Evolutionary conservation across 805 yeast genomes (phyloP), one percentile per base, ranked within the genome.

Genomic region (Candida golubevii): DNA sequence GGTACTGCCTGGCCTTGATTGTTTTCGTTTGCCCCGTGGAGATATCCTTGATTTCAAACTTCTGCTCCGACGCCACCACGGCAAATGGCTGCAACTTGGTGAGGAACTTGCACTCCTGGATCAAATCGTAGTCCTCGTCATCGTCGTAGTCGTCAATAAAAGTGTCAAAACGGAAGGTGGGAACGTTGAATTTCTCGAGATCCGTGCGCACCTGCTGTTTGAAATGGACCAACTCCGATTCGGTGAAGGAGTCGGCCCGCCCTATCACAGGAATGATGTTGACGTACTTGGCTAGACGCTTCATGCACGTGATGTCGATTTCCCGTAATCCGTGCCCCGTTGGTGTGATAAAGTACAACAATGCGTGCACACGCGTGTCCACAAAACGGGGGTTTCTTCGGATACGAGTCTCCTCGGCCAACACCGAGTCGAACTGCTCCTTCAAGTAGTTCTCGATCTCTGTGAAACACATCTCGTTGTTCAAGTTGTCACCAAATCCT

Each of bases 381-480:
- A 77, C 82, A 58, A 84, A 82, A 51, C 87, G 72, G 26, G 96
- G 96, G 60, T 88, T 87, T 74, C 97, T 82, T 63, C 78, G 77
- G 51, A 89, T 87, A 50, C 91, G 75, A 1, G 93, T 85, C 62
- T 89, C 97, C 61, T 89, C 96, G 1, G 87, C 88, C 38, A 89
- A 73, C 0, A 86, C 88, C 45, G 75, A 69, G 60, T 84, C 90
- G 59, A 85, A 85, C 59, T 85, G 91, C 59, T 83, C 88, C 60
- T 83, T 85, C 56, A 86, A 65, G 59, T 77, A 86, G 45, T 74
- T 72, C 42, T 79, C 77, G 41, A 85, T 78, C 58, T 85, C 93
- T 10, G 67, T 70, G 56, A 77, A 80, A 58, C 91, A 84, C 40
- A 83, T 54, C 38, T 78, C 78, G 62, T 83, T 84, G 64, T 86